Percentiles rank a stretch among this genome's conserved stretches.
Conservation (phyloP, 305 asterid genomes). For the Solanum hybrid region DNA sequence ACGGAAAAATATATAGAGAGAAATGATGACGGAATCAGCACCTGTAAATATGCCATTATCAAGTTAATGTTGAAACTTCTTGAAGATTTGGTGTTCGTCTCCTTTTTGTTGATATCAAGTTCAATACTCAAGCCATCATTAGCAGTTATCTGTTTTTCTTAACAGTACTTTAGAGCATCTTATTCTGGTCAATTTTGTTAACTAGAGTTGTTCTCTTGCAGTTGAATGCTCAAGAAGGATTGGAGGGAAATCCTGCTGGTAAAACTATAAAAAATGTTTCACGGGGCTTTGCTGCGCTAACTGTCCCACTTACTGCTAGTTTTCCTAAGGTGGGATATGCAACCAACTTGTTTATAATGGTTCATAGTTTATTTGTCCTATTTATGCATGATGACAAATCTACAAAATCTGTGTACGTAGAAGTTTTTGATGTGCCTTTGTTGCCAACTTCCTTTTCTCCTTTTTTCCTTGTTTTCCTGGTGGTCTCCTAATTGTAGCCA, state of each 20-base stretch:
- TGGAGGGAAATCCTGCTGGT: slow-evolving; percentile 80
- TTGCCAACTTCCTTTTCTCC: not conserved
- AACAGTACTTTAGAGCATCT: not conserved
- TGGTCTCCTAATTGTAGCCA: not conserved
- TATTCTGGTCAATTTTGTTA: not conserved
- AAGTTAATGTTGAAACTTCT: not conserved
- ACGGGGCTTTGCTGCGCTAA: slow-evolving; percentile 62
- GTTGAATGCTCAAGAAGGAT: slow-evolving; percentile 81
- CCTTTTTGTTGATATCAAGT: not conserved
- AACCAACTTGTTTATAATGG: not conserved
- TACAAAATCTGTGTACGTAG: not conserved
- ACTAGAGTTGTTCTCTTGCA: slow-evolving; percentile 15
- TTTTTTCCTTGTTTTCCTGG: not conserved
- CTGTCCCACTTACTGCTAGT: slow-evolving; percentile 58
- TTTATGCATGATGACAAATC: not conserved
- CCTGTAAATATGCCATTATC: not conserved
- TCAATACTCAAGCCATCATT: not conserved
- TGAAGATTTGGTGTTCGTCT: not conserved
- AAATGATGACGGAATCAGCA: not conserved
- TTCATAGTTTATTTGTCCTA: not conserved
- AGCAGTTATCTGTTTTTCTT: not conserved
- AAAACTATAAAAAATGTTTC: slow-evolving; percentile 56
- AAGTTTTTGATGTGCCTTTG: not conserved
- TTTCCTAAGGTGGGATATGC: slow-evolving; percentile 58
- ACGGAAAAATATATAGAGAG: not conserved